Evolutionary conservation across 768 basidiomycete species (phyloP), one percentile per base, ranked within the genome.

Genomic region (Rhodotorula taiwanensis): DNA sequence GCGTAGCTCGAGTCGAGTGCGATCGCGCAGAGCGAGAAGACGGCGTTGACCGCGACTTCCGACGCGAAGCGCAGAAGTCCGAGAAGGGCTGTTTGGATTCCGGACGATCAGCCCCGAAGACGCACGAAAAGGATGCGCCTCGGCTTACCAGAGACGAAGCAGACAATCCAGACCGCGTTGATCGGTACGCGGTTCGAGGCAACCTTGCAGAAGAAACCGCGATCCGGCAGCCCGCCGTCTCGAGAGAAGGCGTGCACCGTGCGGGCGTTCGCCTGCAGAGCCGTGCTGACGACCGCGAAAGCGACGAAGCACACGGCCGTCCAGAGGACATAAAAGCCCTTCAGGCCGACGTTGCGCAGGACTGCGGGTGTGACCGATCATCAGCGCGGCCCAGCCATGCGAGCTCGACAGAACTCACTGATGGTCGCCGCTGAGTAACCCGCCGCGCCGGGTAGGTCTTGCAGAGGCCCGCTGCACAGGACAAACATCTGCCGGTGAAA

Each of bases 171-270:
- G 50, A 69, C 67, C 23, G 45, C 43, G n/a, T 50, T 47, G 28
- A 69, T 33, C n/a, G 89, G 89, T 0, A 88, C 90, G 64, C 80
- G 79, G 11, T 88, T 89, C 44, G 51, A 73, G 52, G 82, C 84
- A 64, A 84, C 81, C 68, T 83, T 79, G 30, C 87, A 87, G 70
- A 91, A 88, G 76, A 82, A 84, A 16, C 86, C 87, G 42, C 80
- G 73, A 73, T 93, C 89, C 45, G 66, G 53, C 47, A 42, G 43
- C 33, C 85, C 86, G 62, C 83, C 81, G 72, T 88, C 87, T 58
- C 86, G 84, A 72, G 84, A 0, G 77, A 92, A 89, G 4, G 88
- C 88, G 70, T 86, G 90, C 20, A 89, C 78, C 0, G 86, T 86
- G 39, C 89, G 81, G 8, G 87, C 87, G 52, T 82, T 83, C 20